Percentiles rank a stretch among this genome's conserved stretches.
Conservation (phyloP, 371 early-diverging fungal genomes). For the Haplosporangium sp. region DNA sequence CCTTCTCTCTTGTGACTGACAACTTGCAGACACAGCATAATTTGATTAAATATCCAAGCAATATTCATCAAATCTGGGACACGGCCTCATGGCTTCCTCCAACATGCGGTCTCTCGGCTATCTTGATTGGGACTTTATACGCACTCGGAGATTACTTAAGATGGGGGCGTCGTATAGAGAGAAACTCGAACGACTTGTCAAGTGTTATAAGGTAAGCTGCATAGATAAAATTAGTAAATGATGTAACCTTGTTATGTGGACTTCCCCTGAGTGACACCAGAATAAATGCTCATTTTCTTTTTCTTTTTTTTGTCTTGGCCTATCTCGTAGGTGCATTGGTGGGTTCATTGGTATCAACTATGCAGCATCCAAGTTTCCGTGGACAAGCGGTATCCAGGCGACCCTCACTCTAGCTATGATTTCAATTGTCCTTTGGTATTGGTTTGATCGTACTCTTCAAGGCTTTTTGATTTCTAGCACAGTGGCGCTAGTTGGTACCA, state of each 20-base stretch:
- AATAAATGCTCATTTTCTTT: background rate
- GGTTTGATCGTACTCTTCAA: constrained; percentile 71
- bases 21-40: constrained; percentile 65
- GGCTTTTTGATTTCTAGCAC: constrained; percentile 64
- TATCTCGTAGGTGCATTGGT: constrained; percentile 60
- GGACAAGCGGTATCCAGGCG: constrained; percentile 64
- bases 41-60: constrained; percentile 56
- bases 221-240: background rate
- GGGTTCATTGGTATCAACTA: constrained; percentile 71
- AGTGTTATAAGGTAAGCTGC: constrained; percentile 61
- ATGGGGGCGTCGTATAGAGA: constrained; percentile 48
- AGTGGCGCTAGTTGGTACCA: constrained; percentile 65
- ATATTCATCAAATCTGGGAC: constrained; percentile 54
- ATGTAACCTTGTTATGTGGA: background rate
- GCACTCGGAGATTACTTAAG: constrained; percentile 59
- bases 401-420: constrained; percentile 65
- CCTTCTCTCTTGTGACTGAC: constrained; percentile 66
- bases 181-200: constrained; percentile 60
- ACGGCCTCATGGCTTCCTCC: constrained; percentile 68
- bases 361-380: constrained; percentile 66
- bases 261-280: background rate
- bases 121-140: constrained; percentile 64
- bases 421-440: constrained; percentile 68
- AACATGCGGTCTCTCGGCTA: constrained; percentile 62
- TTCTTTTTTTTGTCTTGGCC: background rate